These are phyloP conservation scores for Globisporangium viniferum DNA, from an alignment of 352 stramenopile species.

Conservation along the genomic window DNA sequence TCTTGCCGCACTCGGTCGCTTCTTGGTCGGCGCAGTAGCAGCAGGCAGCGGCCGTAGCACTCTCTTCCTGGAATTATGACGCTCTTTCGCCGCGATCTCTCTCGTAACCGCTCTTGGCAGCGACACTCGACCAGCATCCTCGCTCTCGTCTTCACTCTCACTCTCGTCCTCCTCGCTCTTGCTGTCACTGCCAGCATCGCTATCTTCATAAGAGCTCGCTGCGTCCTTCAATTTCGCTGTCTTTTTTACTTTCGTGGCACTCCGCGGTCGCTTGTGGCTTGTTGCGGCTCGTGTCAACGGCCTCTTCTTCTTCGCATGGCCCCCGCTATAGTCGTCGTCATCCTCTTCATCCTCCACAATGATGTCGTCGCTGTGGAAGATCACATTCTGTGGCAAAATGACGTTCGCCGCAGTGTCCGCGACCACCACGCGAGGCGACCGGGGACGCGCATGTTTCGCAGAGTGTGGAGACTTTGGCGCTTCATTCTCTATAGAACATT, in stretches of 20 bases:
- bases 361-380: conserved; percentile 17
- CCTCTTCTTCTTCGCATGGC: neutral
- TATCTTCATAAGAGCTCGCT: neutral
- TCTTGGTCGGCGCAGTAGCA: neutral
- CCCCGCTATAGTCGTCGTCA: neutral
- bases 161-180: conserved; percentile 5
- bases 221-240: neutral
- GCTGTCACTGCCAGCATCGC: neutral
- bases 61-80: neutral
- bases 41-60: neutral
- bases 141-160: conserved; percentile 2
- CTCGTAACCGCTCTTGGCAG: neutral
- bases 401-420: neutral
- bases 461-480: neutral
- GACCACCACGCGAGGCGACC: neutral
- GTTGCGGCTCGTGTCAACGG: neutral
- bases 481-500: neutral
- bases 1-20: neutral
- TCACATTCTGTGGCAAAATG: conserved; percentile 12
- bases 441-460: neutral
- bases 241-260: neutral
- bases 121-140: neutral
- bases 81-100: conserved; percentile 5
- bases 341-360: conserved; percentile 18
- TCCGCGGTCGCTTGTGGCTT: neutral